Conservation (phyloP, 257 asterid genomes). For the Petrea volubilis region DNA sequence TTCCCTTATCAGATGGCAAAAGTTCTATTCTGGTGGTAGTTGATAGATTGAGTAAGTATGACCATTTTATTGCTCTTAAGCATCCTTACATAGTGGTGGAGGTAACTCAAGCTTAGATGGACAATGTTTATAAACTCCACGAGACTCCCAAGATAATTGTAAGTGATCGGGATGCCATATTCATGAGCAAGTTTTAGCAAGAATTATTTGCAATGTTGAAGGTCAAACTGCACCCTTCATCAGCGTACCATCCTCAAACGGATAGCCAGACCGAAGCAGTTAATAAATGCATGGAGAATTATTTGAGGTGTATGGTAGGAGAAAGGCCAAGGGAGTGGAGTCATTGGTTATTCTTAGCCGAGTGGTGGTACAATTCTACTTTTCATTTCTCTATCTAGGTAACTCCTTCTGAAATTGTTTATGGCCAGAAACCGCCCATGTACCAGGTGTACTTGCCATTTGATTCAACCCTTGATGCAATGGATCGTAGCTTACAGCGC, state of each 20-base stretch:
- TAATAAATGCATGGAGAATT: not conserved
- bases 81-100: too few species aligned
- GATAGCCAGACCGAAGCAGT: not conserved
- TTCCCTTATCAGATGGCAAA: not conserved
- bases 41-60: not conserved
- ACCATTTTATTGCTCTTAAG: too few species aligned
- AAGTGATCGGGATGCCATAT: too few species aligned
- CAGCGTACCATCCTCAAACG: too few species aligned
- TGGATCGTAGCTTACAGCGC: not conserved
- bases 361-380: slow-evolving; percentile 3
- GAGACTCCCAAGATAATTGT: too few species aligned
- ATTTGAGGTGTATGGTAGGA: not conserved
- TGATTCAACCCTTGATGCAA: not conserved
- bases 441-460: not conserved
- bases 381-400: not conserved
- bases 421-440: not conserved
- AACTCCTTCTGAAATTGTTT: not conserved
- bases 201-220: too few species aligned
- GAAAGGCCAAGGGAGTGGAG: not conserved
- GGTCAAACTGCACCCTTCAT: too few species aligned
- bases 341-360: not conserved
- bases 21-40: not conserved
- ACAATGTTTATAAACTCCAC: too few species aligned
- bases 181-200: too few species aligned
- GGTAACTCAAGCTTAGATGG: too few species aligned